These are phyloP conservation scores for Podospora sp. DNA, from an alignment of 495 filamentous ascomycete species.

Conservation along the genomic window DNA sequence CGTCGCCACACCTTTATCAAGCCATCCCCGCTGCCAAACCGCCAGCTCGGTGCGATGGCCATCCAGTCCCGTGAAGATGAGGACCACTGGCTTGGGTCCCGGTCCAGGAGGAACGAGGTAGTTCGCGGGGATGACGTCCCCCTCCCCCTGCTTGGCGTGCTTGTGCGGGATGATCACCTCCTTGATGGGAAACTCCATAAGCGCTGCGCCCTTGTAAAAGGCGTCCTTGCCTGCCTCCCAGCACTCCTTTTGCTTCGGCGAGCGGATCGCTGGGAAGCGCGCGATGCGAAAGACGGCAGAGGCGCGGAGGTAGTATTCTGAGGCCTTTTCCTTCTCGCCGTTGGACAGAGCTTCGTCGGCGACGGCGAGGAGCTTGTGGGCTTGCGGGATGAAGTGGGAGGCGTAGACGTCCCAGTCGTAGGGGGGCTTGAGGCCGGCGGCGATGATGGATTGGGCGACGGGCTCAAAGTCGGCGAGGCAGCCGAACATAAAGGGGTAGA, in stretches of 20 bases:
- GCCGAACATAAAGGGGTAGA: slow-evolving; percentile 77
- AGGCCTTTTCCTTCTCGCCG: slow-evolving; percentile 47
- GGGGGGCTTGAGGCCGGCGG: slow-evolving; percentile 36
- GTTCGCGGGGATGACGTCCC: slow-evolving; percentile 56
- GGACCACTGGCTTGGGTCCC: slow-evolving; percentile 56
- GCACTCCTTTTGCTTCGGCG: slow-evolving; percentile 53
- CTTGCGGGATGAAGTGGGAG: slow-evolving; percentile 60
- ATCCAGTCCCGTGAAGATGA: slow-evolving; percentile 72
- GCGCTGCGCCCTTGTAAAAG: slow-evolving; percentile 28
- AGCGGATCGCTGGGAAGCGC: slow-evolving; percentile 57
- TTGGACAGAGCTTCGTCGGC: slow-evolving; percentile 53
- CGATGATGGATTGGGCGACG: slow-evolving; percentile 59
- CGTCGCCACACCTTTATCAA: slow-evolving; percentile 55
- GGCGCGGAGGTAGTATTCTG: slow-evolving; percentile 63
- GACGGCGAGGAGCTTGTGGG: slow-evolving; percentile 52
- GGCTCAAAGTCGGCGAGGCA: slow-evolving; percentile 66
- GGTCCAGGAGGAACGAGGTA: slow-evolving; percentile 53
- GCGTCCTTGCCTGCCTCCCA: slow-evolving; percentile 63
- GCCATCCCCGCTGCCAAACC: slow-evolving; percentile 62
- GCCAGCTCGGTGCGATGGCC: slow-evolving; percentile 73
- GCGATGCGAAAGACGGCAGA: slow-evolving; percentile 72
- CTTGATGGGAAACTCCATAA: slow-evolving; percentile 55
- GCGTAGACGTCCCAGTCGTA: slow-evolving; percentile 60
- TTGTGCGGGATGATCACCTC: slow-evolving; percentile 63
- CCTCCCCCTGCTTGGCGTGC: slow-evolving; percentile 35